Percentiles rank a stretch among this genome's conserved stretches.
Evolutionary conservation across 129 eudicot genomes (phyloP).

Genomic region (Tagetes erecta): DNA sequence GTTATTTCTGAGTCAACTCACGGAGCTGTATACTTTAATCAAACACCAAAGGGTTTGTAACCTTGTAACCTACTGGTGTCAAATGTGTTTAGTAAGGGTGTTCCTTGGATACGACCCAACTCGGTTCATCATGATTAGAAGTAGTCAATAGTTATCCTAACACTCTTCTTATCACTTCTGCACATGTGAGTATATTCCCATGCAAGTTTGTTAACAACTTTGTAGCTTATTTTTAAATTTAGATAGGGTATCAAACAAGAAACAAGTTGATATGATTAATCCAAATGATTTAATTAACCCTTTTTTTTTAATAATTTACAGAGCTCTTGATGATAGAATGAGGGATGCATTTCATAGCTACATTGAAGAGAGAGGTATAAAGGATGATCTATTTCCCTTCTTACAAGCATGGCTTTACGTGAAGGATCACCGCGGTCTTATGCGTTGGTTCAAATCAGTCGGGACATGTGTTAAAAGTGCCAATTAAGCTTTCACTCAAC

Average conservation of each 20-base stretch:
- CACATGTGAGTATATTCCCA: not conserved
- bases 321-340: conserved; percentile 74
- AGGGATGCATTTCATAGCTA: conserved; percentile 81
- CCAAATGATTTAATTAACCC: conserved; percentile 15
- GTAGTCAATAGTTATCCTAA: too few species aligned
- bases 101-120: too few species aligned
- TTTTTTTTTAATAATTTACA: conserved; percentile 32
- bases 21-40: not conserved
- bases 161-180: too few species aligned
- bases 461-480: conserved; percentile 51
- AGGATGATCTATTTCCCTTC: conserved; percentile 76
- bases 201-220: too few species aligned
- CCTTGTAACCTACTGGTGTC: too few species aligned
- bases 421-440: conserved; percentile 81
- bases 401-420: conserved; percentile 98
- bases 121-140: too few species aligned
- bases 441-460: conserved; percentile 80
- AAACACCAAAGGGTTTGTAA: too few species aligned
- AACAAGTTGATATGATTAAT: too few species aligned
- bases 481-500: conserved; percentile 32
- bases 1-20: not conserved
- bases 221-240: too few species aligned
- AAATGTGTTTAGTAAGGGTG: too few species aligned
- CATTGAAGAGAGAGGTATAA: conserved; percentile 82
- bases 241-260: too few species aligned